Base-by-base conservation (phyloP, 1,284 basidiomycete genomes). In the Ceratobasidium sp. region DNA sequence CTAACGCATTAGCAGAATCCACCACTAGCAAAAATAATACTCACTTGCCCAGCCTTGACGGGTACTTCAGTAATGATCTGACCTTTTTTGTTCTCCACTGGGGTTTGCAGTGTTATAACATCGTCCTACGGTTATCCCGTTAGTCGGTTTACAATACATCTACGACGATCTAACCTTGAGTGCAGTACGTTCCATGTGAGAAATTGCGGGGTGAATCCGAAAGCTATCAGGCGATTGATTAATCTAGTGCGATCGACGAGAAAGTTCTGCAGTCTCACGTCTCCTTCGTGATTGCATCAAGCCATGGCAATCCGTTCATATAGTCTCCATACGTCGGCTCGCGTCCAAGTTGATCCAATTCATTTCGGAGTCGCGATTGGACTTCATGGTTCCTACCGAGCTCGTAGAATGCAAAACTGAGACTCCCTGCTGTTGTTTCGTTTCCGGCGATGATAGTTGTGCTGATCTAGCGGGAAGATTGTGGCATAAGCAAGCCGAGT, bases 331-430 rank as follows among this genome's bases (percentile, higher is more conserved):
- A 86, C 7, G 87, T 84, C 14, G 87, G 84, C 69, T 89, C 84
- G 15, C 69, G 66, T 8, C 75, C 75, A 27, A 66, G 79, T 15
- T 73, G 45, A 2, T 80, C 81, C 14, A 89, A 80, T 78, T 90
- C 89, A 64, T 86, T 82, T 5, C 89, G 85, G 36, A 90, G 83
- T 50, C 84, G 80, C 22, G 80, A 79, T 79, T 90, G 89, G 54
- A 87, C 79, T 54, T 82, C 77, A 0, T 82, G 82, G 77, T 88
- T 80, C n/a, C 79, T 80, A 31, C 88, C 84, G 57, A 90, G 83
- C 77, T 90, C 89, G 71, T 89, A 89, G 14, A 90, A 80, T 11
- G 78, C 75, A 66, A 79, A 81, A 56, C 73, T 77, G 45, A 81
- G 71, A 5, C 78, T 76, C 36, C 75, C 76, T 17, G 79, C 75